Evolutionary conservation across 305 asterid genomes (phyloP), one percentile per base, ranked within the genome.

Genomic region (Rubia occidens): DNA sequence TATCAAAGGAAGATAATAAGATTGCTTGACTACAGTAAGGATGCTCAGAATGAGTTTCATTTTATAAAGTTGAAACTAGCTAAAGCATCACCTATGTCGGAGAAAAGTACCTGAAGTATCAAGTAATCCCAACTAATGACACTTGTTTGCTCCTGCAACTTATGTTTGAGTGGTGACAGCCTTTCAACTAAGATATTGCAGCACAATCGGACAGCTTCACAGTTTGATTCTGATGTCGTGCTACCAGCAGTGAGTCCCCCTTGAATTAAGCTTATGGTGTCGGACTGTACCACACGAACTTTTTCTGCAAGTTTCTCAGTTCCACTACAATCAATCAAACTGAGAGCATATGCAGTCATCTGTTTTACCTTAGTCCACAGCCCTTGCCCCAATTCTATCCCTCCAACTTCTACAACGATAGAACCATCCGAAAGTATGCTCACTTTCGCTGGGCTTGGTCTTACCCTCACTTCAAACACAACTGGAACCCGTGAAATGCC

Each of bases 171-270:
- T 37, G 88, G 82, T 8, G 72, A 47, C 17, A 89, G 74, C 78
- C 96, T 78, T 71, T 86, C 91, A 39, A 89, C 91, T 79, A 89
- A 79, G 26, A 75, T 62, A 61, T 74, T 70, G 71, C 96, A 89
- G 82, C 96, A 89, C 42, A 89, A 73, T 74, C 88, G 78, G 45
- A 79, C 94, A 11, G 94, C 96, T 77, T 83, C 96, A 74, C 95
- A 90, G 75, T 93, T 90, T 47, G 94, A 82, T 78, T 90, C 95
- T 6, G 96, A 90, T 5, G 95, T 84, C 6, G 96, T 90, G 84
- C 95, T 90, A 40, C 91, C 95, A 65, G 84, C 85, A 24, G 96
- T 90, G 69, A 78, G 69, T 14, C 95, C 94, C 51, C 95, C 96
- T 75, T 90, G 95, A 20, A 86, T 83, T 66, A 90, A 69, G 76